These are phyloP conservation scores for Alternaria arbusti DNA, from an alignment of 2,329 filamentous ascomycete genomes.

Conservation along the genomic window DNA sequence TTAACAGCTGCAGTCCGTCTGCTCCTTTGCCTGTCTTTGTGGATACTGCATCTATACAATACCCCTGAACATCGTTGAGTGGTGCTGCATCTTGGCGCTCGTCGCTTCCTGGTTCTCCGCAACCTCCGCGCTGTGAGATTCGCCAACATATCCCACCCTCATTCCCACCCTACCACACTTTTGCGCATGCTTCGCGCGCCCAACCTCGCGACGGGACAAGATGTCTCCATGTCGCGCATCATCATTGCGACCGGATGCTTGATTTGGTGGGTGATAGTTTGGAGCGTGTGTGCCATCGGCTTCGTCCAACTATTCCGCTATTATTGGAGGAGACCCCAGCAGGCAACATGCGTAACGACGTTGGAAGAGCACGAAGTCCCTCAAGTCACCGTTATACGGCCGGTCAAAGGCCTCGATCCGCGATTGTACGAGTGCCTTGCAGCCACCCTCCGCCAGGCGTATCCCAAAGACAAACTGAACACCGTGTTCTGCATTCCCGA, in stretches of 20 bases:
- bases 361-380: constrained; percentile 63
- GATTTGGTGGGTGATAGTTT: constrained; percentile 63
- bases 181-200: constrained; percentile 45
- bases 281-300: constrained; percentile 64
- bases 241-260: constrained; percentile 56
- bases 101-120: constrained; percentile 18
- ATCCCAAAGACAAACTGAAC: constrained; percentile 76
- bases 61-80: background rate
- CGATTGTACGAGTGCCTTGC: constrained; percentile 91
- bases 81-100: constrained; percentile 8
- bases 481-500: constrained; percentile 83
- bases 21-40: background rate
- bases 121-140: constrained; percentile 23
- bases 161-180: constrained; percentile 14
- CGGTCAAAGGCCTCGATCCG: constrained; percentile 90
- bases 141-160: constrained; percentile 19
- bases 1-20: background rate
- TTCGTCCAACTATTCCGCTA: constrained; percentile 65
- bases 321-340: constrained; percentile 56
- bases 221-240: constrained; percentile 45
- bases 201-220: constrained; percentile 27
- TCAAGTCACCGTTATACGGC: constrained; percentile 88
- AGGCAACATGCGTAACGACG: constrained; percentile 50
- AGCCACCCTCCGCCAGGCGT: constrained; percentile 81
- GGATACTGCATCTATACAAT: background rate